Base-by-base conservation (phyloP, 176 grass and related monocot genomes). In the Carex kokanica region DNA sequence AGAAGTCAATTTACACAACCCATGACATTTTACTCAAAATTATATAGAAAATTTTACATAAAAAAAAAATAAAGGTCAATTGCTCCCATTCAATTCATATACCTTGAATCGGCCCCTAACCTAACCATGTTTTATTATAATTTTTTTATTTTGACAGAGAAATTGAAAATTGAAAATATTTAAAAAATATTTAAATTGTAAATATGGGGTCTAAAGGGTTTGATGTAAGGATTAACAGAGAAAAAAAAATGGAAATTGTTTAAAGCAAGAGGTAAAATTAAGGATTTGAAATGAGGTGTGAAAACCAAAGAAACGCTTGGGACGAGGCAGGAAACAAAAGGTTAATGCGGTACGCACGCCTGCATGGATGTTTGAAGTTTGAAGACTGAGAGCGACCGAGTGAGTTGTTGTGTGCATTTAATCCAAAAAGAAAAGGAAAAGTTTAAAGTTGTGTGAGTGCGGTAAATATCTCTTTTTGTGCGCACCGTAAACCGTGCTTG, bases 321-420 rank as follows among this genome's bases (percentile, higher is more conserved):
- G 32, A 69, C 34, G 34, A 69, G 65, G 65, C 65, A 67, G 64
- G 5, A 24, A 49, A 73, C 20, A 49, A 74, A 73, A 74, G 43
- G 43, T 49, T 66, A 14, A 47, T 51, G 70, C 41, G 69, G 40
- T 72, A 73, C 69, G 69, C 43, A 74, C 70, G 70, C 68, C 36
- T 43, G n/a, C 18, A 49, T 40, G 3, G n/a, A 49, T 24, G 25
- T 51, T 74, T 74, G 70, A n/a, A n/a, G n/a, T n/a, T n/a, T n/a
- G n/a, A n/a, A 36, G 34, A 36, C 34, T 23, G 21, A 20, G 9
- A 10, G 21, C 17, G 23, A 24, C 20, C 29, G 21, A 64, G 24
- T 29, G 23, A 62, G 59, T 3, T 0, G 27, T 69, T 69, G 32
- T 69, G 31, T 38, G 65, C 16, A 17, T 69, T 38, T 38, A 8